Evolutionary conservation across 306 rosid species (phyloP), one percentile per base, ranked within the genome.

Genomic region (Medicago lupulina): DNA sequence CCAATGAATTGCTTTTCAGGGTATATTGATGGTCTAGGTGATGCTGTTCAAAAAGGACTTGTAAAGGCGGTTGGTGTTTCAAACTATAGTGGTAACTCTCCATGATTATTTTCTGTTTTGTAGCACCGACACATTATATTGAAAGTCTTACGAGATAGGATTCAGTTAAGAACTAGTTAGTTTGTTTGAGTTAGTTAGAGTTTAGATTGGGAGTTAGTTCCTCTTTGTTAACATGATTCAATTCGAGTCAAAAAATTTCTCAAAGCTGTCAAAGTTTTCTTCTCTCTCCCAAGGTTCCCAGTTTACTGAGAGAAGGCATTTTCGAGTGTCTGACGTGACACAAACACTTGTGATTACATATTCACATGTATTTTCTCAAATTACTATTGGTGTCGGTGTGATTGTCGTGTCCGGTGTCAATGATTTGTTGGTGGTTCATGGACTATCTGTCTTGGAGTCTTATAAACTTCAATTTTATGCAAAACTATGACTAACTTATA

Each of bases 1-100:
- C 63, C 55, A 50, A 59, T 64, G 75, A 76, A 57, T 74, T 44
- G 58, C 18, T 74, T 86, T 82, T 83, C 92, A 95, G 97, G 93
- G 40, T 95, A 90, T 67, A 86, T 92, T 71, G 92, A 92, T 88
- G 99, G 99, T 63, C 83, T 95, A 36, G 99, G 97, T 47, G 99
- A 95, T 80, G 98, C 98, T 79, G 98, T 95, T 71, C 96, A 92
- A 76, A 93, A 92, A 77, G 99, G 99, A 44, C 90, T 95, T 81
- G 98, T 95, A 82, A 95, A 90, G 84, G 97, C 99, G 25, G 96
- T 95, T 73, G 99, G 99, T 10, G 97, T 95, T 81, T 95, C 99
- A 61, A 95, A 95, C 80, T 95, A 92, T 77, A 90, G 55, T 36
- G 96, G 99, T 95, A 86, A 66, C 66, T 19, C 60, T 51, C 50